These are phyloP conservation scores for Globisporangium rhizosaccharum DNA, from an alignment of 352 stramenopile species.

Conservation along the genomic window DNA sequence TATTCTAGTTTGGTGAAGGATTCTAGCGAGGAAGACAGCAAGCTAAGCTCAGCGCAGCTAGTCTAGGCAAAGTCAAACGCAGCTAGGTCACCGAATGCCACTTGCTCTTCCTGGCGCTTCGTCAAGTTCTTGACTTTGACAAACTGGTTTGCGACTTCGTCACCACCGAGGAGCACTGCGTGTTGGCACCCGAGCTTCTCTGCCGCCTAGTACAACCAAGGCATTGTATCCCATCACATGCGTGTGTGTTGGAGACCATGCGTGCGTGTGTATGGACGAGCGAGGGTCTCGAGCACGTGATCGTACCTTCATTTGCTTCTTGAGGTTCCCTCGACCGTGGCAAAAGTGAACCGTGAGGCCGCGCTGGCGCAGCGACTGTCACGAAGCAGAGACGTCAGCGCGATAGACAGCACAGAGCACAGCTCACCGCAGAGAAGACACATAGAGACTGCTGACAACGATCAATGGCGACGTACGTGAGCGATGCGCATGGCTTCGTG, in stretches of 20 bases:
- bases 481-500: constrained; percentile 60
- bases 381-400: neutral
- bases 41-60: too few species aligned
- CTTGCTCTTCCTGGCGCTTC: constrained; percentile 43
- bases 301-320: constrained; percentile 86
- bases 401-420: too few species aligned
- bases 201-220: constrained; percentile 31
- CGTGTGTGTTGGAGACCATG: neutral
- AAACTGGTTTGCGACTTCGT: constrained; percentile 52
- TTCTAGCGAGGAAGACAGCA: too few species aligned
- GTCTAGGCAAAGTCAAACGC: constrained; percentile 23
- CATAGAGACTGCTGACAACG: neutral
- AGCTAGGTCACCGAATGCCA: constrained; percentile 28
- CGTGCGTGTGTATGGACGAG: neutral
- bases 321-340: constrained; percentile 71
- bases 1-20: too few species aligned
- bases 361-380: constrained; percentile 44
- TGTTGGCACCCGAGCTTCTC: constrained; percentile 61
- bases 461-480: constrained; percentile 23
- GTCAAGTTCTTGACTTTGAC: constrained; percentile 80
- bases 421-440: neutral
- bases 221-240: neutral
- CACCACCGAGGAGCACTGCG: constrained; percentile 66
- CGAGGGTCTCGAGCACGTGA: neutral
- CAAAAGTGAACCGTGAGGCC: constrained; percentile 79